Evolutionary conservation across 805 yeast genomes (phyloP).

Genomic region (Debaryomyces tyrocola): DNA sequence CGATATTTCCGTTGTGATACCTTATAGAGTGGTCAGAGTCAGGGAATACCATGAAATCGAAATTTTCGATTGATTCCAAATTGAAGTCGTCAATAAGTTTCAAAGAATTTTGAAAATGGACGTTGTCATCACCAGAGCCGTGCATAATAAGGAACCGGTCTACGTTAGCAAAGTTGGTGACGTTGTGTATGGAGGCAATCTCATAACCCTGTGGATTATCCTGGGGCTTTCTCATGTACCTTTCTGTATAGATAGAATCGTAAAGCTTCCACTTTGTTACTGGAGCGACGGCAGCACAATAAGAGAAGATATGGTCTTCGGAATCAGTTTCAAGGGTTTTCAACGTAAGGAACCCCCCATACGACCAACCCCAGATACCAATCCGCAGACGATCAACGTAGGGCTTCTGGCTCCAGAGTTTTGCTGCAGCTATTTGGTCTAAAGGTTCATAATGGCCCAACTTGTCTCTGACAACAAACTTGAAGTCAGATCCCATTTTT

Average conservation of each 20-base stretch:
- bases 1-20: conserved; percentile 69
- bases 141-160: conserved; percentile 68
- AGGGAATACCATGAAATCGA: conserved; percentile 76
- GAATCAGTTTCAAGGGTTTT: conserved; percentile 70
- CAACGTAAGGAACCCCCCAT: conserved; percentile 77
- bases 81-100: conserved; percentile 67
- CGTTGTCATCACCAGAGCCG: conserved; percentile 85
- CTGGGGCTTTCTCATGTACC: conserved; percentile 63
- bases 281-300: conserved; percentile 83
- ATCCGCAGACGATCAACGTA: conserved; percentile 63
- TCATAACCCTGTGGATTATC: conserved; percentile 51
- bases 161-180: conserved; percentile 47
- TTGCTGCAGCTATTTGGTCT: conserved; percentile 88
- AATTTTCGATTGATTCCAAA: conserved; percentile 74
- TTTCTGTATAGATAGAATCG: conserved; percentile 77
- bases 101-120: conserved; percentile 70
- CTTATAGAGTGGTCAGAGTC: conserved; percentile 76
- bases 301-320: conserved; percentile 58
- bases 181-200: conserved; percentile 42
- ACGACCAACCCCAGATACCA: conserved; percentile 88
- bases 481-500: conserved; percentile 53
- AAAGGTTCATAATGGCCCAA: conserved; percentile 79
- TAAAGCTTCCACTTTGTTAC: conserved; percentile 77
- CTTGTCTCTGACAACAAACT: conserved; percentile 76
- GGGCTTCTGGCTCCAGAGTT: conserved; percentile 56